Base-by-base conservation (phyloP, 2,329 filamentous ascomycete species). In the Drechmeria coniospora region DNA sequence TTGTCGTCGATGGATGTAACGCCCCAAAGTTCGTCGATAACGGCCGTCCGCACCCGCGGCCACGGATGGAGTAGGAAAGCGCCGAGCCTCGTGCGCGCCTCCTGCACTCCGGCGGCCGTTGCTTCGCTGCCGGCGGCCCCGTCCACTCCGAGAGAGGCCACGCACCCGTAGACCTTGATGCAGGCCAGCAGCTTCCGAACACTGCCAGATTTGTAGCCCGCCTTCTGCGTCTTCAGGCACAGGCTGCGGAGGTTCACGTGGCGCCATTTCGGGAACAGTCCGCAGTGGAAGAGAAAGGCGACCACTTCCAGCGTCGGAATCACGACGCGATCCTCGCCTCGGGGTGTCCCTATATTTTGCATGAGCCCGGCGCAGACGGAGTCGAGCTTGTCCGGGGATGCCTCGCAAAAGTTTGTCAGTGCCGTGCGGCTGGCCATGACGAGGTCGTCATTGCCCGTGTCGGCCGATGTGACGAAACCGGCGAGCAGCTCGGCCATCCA, bases 181-280 rank as follows among this genome's bases (percentile, higher is more conserved):
- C 80, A 82, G 1, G 82, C 79, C 46, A 82, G 70, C 1, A 95
- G 63, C 49, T 90, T 87, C 27, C 75, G 69, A 23, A 93, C 69
- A 47, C 82, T 90, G 13, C 77, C 73, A 1, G 78, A 79, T 53
- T 86, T 87, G 57, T 79, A 86, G 36, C 86, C 79, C 1, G 79
- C 68, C 50, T 77, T 83, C 44, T 92, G 82, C 4, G 78, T 69
- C 20, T 73, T 60, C 6, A 74, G 59, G 33, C 84, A 82, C 3
- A 93, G 54, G 6, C 51, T 61, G 34, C 70, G 69, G 45, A 61
- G 47, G 36, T 62, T 54, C 11, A 60, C 37, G 5, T 39, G 39
- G 8, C 42, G 38, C 38, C 49, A 57, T 15, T 41, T 49, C 48
- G 53, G 57, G 38, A 65, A 59, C 27, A 63, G 47, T 8, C 53